phyloP scores from a whole-genome alignment of 371 early-diverging fungal species.

The Catenaria anguillulae region DNA sequence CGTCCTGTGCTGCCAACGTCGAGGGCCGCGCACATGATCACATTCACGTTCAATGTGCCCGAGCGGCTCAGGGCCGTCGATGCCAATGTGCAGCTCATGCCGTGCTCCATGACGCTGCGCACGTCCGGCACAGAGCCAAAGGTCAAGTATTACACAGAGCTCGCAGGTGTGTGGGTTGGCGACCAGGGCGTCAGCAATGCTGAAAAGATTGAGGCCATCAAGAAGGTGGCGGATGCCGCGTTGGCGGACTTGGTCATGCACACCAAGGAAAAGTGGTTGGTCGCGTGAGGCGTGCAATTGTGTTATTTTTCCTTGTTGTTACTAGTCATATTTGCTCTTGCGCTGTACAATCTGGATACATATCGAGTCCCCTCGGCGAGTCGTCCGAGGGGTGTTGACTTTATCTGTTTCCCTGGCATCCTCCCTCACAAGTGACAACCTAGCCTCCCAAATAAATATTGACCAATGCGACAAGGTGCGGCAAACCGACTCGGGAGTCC shows the following conservation, averaged over 20 bases:
- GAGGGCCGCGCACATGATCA: slow-evolving; percentile 76
- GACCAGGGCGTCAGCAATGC: not conserved
- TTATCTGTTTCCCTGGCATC: too few species aligned
- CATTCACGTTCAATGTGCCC: slow-evolving; percentile 40
- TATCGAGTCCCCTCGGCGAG: too few species aligned
- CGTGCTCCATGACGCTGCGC: slow-evolving; percentile 1
- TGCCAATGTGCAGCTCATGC: slow-evolving; percentile 38
- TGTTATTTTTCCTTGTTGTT: too few species aligned
- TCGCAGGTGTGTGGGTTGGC: slow-evolving; percentile 28
- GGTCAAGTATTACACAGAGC: slow-evolving; percentile 86
- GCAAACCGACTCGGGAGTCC: too few species aligned
- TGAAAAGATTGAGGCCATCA: not conserved
- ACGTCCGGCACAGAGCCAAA: slow-evolving; percentile 84
- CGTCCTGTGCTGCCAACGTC: slow-evolving; percentile 61
- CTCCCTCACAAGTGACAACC: too few species aligned
- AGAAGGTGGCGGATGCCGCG: slow-evolving; percentile 9
- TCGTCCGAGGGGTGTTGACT: too few species aligned
- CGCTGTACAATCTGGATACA: too few species aligned
- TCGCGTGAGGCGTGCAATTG: too few species aligned
- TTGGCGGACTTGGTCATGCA: slow-evolving; percentile 14
- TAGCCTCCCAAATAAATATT: too few species aligned
- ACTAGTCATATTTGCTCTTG: too few species aligned
- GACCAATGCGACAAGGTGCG: too few species aligned
- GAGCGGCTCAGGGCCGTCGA: not conserved
- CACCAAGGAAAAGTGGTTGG: slow-evolving; percentile 10